phyloP scores from a whole-genome alignment of 345 rosid genomes.

The Linum trigynum region DNA sequence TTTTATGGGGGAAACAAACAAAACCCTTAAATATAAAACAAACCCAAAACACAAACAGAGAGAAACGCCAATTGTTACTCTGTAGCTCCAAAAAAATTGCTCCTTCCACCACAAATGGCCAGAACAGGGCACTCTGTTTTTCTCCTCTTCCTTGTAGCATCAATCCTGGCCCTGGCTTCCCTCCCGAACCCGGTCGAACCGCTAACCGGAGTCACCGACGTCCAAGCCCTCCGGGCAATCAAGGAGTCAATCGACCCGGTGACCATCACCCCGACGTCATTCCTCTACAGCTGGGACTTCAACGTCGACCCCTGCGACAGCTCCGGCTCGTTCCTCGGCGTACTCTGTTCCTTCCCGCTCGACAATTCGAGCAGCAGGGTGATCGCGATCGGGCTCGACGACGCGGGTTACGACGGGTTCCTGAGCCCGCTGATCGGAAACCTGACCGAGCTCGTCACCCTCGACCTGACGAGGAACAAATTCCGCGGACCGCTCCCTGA shows the following conservation, averaged over 20 bases:
- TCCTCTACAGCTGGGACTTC: conserved; percentile 3
- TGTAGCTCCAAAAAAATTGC: neutral
- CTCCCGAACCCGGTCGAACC: neutral
- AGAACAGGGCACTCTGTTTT: neutral
- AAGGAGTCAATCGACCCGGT: neutral
- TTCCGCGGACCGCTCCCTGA: conserved; percentile 55
- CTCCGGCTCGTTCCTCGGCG: neutral
- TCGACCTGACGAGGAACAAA: conserved; percentile 31
- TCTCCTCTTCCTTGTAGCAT: neutral
- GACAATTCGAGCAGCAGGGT: conserved; percentile 36
- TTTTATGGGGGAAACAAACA: too few relatives aligned
- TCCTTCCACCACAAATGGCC: neutral
- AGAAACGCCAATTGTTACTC: neutral
- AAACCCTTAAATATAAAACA: too few relatives aligned
- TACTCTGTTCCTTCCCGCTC: conserved; percentile 9
- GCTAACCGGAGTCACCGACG: neutral
- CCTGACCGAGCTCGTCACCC: conserved; percentile 43
- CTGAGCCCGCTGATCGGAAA: conserved; percentile 35
- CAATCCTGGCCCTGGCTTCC: neutral
- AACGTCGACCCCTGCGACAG: conserved; percentile 1
- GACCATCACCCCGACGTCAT: neutral
- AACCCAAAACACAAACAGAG: too few relatives aligned
- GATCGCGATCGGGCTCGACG: conserved; percentile 38
- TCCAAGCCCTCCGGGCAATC: neutral
- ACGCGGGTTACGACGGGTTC: conserved; percentile 49